Evolutionary conservation across 2,329 filamentous ascomycete species (phyloP), one percentile per base, ranked within the genome.

Genomic region (Periconia digitata): DNA sequence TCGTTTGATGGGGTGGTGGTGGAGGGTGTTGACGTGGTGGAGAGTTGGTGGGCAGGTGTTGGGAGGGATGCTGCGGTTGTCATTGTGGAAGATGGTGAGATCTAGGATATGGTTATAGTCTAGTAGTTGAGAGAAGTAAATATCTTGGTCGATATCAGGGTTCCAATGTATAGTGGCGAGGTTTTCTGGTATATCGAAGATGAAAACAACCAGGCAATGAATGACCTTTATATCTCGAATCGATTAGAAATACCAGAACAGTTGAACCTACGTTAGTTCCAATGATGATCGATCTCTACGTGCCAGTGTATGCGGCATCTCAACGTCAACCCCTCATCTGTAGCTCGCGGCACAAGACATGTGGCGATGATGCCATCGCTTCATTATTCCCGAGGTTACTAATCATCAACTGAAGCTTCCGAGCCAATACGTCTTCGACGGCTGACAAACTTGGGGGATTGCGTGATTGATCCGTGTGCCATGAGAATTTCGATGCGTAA

Each of bases 11-110:
- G 53, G 20, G 56, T 55, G 13, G 67, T 43, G 10, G 63, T 50
- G 35, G 64, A 50, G 10, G 59, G 8, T 16, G 69, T 38, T 53
- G 65, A 41, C 51, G 59, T 47, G 29, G 43, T 49, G 35, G 57
- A 64, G 44, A 71, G 66, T 49, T 76, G 70, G 53, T 77, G 75
- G 8, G 74, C 73, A 8, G 74, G 66, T 2, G 67, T 75, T 6
- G 71, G 69, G 22, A 68, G 66, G 15, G 72, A 54, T 44, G 72
- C 72, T 29, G 74, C 69, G 47, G 74, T 71, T 64, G 76, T 74
- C 65, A 69, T 74, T 29, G 67, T 79, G 27, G 40, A 40, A 15
- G 22, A 18, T 34, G 35, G 17, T 48, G 15, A 17, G 21, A 13
- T 40, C 37, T 16, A 17, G 10, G 27, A 32, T 10, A 32, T n/a